Evolutionary conservation across 2,329 filamentous ascomycete species (phyloP).

Genomic region (Meredithiella fracta): DNA sequence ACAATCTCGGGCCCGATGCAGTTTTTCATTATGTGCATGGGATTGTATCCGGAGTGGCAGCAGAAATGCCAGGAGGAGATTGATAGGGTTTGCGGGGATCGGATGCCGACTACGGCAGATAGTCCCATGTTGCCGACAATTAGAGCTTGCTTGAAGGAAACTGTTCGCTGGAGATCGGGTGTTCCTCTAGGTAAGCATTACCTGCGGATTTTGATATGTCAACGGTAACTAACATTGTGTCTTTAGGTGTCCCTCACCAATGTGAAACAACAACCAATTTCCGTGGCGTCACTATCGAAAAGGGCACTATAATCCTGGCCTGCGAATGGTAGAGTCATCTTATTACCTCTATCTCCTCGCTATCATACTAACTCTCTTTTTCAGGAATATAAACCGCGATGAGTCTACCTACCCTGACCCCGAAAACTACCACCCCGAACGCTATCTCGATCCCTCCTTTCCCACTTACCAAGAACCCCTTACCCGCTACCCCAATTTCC

Average conservation of each 20-base stretch:
- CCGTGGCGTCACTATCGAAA: slow-evolving; percentile 30
- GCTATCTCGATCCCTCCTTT: slow-evolving; percentile 45
- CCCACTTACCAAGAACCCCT: slow-evolving; percentile 50
- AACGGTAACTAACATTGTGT: not conserved
- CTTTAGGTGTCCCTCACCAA: slow-evolving; percentile 30
- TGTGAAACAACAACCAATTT: slow-evolving; percentile 31
- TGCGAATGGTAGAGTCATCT: slow-evolving; percentile 29
- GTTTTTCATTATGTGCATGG: slow-evolving; percentile 37
- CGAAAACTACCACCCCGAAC: slow-evolving; percentile 44
- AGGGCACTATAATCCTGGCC: slow-evolving; percentile 32
- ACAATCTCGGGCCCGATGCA: slow-evolving; percentile 33
- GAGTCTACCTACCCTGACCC: slow-evolving; percentile 43
- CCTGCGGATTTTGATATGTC: not conserved
- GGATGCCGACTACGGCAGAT: slow-evolving; percentile 34
- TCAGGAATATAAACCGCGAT: slow-evolving; percentile 41
- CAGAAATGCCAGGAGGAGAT: slow-evolving; percentile 39
- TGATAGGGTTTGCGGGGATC: slow-evolving; percentile 36
- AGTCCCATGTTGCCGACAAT: slow-evolving; percentile 34
- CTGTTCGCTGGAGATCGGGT: slow-evolving; percentile 39
- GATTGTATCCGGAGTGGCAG: slow-evolving; percentile 36
- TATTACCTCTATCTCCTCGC: too few species aligned
- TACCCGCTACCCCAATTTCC: slow-evolving; percentile 45
- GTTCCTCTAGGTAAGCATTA: slow-evolving; percentile 31
- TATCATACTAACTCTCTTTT: not conserved
- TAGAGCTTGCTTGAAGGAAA: slow-evolving; percentile 40